Evolutionary conservation across 495 filamentous ascomycete species (phyloP).

Genomic region (Penicillium desertorum): DNA sequence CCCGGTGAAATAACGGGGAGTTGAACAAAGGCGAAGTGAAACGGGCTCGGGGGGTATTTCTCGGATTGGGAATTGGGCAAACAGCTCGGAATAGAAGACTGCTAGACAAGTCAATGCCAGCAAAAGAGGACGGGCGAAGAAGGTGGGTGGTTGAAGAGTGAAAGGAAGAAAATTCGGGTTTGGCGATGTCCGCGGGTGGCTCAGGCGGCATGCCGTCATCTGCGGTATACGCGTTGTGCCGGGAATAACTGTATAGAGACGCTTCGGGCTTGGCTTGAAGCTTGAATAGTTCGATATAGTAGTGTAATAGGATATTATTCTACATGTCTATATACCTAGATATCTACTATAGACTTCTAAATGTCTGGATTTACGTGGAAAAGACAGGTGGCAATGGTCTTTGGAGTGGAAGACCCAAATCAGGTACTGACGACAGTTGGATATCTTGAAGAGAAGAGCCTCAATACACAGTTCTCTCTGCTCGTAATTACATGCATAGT

Average conservation of each 20-base stretch:
- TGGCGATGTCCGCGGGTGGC: conserved; percentile 21
- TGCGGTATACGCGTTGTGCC: conserved; percentile 2
- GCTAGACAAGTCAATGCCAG: conserved; percentile 59
- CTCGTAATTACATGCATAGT: conserved; percentile 4
- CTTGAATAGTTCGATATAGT: background rate
- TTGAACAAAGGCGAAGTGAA: conserved; percentile 12
- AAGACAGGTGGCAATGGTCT: background rate
- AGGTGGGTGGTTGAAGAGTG: conserved; percentile 37
- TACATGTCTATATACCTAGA: background rate
- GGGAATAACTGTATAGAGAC: background rate
- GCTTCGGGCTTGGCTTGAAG: background rate
- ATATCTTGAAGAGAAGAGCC: background rate
- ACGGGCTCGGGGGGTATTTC: conserved; percentile 3
- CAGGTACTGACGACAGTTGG: background rate
- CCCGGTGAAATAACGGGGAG: conserved; percentile 6
- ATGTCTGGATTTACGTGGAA: background rate
- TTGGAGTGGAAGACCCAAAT: background rate
- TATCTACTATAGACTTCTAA: background rate
- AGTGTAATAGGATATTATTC: background rate
- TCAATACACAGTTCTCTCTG: background rate
- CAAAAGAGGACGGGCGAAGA: conserved; percentile 40
- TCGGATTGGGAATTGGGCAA: background rate
- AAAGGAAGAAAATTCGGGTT: conserved; percentile 37
- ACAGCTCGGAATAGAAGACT: conserved; percentile 18
- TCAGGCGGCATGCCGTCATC: conserved; percentile 36